phyloP scores from a whole-genome alignment of 805 yeast genomes.

The Zygotorulaspora sp. region DNA sequence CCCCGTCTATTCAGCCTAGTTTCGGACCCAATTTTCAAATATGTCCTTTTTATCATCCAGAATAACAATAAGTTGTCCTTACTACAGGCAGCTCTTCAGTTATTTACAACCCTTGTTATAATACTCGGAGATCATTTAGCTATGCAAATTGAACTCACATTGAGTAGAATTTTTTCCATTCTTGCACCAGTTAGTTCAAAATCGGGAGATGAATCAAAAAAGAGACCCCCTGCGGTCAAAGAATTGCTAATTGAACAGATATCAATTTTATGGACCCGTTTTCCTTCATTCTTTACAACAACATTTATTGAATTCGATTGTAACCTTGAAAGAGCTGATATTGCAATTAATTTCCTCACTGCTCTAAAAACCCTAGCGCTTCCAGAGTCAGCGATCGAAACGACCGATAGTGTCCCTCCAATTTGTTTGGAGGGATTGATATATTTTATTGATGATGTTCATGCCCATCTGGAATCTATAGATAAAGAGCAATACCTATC shows the following conservation, averaged over 20 bases:
- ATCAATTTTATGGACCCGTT: constrained; percentile 75
- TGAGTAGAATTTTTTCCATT: constrained; percentile 58
- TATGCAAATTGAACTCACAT: constrained; percentile 73
- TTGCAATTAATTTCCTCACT: constrained; percentile 62
- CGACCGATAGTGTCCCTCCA: constrained; percentile 89
- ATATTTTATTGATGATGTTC: constrained; percentile 59
- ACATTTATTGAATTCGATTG: constrained; percentile 85
- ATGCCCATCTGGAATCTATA: constrained; percentile 38
- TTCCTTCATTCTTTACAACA: constrained; percentile 70
- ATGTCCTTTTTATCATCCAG: constrained; percentile 74
- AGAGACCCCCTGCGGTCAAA: constrained; percentile 47
- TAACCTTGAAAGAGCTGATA: constrained; percentile 78
- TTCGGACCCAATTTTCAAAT: constrained; percentile 80
- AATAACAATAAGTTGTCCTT: constrained; percentile 64
- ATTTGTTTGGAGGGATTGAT: constrained; percentile 85
- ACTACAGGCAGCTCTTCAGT: constrained; percentile 67
- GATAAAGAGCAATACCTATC: constrained; percentile 22
- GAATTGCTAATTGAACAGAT: constrained; percentile 82
- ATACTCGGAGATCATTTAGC: constrained; percentile 63
- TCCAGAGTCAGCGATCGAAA: constrained; percentile 75
- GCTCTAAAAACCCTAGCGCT: constrained; percentile 72
- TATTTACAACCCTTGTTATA: constrained; percentile 67
- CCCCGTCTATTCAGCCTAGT: constrained; percentile 62
- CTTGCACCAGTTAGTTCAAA: constrained; percentile 33
- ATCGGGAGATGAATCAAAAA: constrained; percentile 21